phyloP scores from a whole-genome alignment of 768 basidiomycete genomes.

The Coprinopsis strossmayeri region DNA sequence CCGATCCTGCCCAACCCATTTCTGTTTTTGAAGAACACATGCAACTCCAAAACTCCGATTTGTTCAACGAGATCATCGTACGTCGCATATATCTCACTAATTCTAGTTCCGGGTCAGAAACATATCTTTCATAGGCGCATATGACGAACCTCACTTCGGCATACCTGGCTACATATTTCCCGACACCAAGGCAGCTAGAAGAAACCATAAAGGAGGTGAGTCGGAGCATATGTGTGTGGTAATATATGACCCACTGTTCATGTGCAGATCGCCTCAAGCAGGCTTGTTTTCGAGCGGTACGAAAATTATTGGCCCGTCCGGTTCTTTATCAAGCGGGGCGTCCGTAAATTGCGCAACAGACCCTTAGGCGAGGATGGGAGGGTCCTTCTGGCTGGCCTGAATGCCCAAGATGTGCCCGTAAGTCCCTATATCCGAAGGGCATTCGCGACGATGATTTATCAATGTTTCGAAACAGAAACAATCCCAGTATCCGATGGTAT shows the following conservation, averaged over 20 bases:
- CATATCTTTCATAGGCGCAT: not conserved
- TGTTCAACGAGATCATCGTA: slow-evolving; percentile 12
- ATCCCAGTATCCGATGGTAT: not conserved
- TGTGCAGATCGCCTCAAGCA: not conserved
- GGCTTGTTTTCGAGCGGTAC: slow-evolving; percentile 8
- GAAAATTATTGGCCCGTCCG: slow-evolving; percentile 20
- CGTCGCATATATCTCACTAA: not conserved
- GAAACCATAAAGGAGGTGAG: slow-evolving; percentile 6
- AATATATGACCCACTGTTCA: not conserved
- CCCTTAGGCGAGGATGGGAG: not conserved
- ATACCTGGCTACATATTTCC: slow-evolving; percentile 1
- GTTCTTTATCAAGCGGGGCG: slow-evolving; percentile 15
- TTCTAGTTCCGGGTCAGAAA: not conserved
- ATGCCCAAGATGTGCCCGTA: not conserved
- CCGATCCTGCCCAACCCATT: not conserved
- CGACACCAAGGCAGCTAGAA: slow-evolving; percentile 6
- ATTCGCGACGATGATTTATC: too few relatives aligned
- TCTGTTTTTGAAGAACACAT: slow-evolving; percentile 8
- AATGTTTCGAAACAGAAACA: not conserved
- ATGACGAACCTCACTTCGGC: too few relatives aligned
- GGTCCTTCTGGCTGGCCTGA: not conserved
- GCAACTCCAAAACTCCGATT: too few relatives aligned
- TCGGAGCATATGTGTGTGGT: not conserved
- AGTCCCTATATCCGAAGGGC: too few relatives aligned
- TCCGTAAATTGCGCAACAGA: not conserved